Evolutionary conservation across 768 basidiomycete species (phyloP).

Genomic region (Russula compacta): DNA sequence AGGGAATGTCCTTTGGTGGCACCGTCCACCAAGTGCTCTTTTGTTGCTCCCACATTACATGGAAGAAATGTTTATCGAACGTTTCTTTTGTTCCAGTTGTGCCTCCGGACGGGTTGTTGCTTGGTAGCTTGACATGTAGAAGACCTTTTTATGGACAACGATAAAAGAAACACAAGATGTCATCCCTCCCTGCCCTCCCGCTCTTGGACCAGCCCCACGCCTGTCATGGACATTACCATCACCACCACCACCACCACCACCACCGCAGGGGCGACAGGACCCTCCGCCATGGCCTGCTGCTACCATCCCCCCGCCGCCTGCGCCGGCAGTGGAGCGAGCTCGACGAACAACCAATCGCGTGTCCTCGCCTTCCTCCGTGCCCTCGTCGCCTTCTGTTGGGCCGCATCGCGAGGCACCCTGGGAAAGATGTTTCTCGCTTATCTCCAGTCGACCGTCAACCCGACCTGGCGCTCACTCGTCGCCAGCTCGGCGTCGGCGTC

Average conservation of each 20-base stretch:
- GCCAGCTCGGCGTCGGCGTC: background rate
- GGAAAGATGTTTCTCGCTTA: background rate
- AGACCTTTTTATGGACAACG: background rate
- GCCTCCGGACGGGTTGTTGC: background rate
- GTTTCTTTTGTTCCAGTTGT: background rate
- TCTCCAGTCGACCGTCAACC: background rate
- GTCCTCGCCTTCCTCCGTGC: background rate
- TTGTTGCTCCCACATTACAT: background rate
- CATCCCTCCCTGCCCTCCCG: background rate
- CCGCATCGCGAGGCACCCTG: background rate
- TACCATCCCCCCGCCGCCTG: background rate
- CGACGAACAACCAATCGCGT: background rate
- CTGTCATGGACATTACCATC: background rate
- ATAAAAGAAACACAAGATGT: background rate
- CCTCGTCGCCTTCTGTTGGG: conserved; percentile 1
- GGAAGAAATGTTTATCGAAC: background rate
- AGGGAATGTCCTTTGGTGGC: background rate
- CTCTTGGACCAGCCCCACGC: background rate
- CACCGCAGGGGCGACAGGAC: background rate
- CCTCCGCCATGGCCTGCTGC: background rate
- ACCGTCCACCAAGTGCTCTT: background rate
- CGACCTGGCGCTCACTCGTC: background rate
- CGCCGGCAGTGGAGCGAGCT: background rate
- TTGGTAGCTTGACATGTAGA: background rate
- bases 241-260: background rate